These are phyloP conservation scores for Globisporangium lucens DNA, from an alignment of 352 stramenopile genomes.

Conservation along the genomic window DNA sequence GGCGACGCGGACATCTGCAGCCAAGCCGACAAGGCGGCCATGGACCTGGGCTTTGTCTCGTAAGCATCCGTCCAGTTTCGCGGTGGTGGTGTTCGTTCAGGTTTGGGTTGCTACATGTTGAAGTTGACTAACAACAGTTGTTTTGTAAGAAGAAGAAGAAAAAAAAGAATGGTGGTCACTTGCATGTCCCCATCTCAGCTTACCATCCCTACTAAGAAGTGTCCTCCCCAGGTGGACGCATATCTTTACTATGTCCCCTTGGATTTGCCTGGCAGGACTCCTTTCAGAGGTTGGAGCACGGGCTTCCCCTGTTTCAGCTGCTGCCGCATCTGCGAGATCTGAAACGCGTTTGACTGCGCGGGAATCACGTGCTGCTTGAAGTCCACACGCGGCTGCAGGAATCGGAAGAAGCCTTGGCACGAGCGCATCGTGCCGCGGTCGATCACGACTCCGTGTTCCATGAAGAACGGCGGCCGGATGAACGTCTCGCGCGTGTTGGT, in stretches of 20 bases:
- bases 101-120: conserved; percentile 2
- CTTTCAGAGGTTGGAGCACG: neutral
- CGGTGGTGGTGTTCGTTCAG: neutral
- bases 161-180: neutral
- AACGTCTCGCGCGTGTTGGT: conserved; percentile 29
- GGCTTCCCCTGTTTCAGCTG: conserved; percentile 7
- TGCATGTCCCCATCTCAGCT: neutral
- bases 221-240: neutral
- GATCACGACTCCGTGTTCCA: conserved; percentile 46
- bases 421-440: conserved; percentile 41
- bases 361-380: conserved; percentile 19
- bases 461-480: conserved; percentile 32
- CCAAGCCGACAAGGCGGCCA: conserved; percentile 75
- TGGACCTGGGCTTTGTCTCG: conserved; percentile 79
- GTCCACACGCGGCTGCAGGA: conserved; percentile 28
- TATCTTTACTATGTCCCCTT: conserved; percentile 1
- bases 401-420: conserved; percentile 36
- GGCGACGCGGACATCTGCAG: conserved; percentile 70
- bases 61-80: conserved; percentile 16
- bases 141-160: conserved; percentile 1
- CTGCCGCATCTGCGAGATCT: conserved; percentile 10
- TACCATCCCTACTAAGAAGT: neutral
- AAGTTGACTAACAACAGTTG: neutral
- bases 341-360: conserved; percentile 10
- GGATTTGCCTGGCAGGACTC: neutral